Percentiles rank a stretch among this genome's conserved stretches.
phyloP scores from a whole-genome alignment of 2,329 filamentous ascomycete genomes.

The Hypoxylon sp. region DNA sequence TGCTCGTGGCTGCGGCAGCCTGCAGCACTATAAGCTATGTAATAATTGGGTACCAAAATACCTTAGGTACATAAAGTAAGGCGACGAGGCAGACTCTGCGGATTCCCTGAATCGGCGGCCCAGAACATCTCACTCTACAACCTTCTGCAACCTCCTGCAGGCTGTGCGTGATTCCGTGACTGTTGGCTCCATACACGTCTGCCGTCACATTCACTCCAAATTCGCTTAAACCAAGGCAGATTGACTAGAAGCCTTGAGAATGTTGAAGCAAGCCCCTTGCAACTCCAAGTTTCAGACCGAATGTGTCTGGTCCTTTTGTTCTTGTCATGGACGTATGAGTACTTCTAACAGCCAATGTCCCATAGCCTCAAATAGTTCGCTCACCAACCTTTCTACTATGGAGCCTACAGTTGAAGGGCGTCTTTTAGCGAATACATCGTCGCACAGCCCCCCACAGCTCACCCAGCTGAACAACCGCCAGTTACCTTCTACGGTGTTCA shows the following conservation, averaged over 20 bases:
- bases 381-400: neutral
- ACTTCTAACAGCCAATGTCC: neutral
- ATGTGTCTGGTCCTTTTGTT: neutral
- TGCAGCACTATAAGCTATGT: neutral
- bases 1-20: neutral
- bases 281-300: neutral
- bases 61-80: neutral
- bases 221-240: neutral
- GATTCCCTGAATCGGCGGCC: neutral
- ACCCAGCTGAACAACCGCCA: neutral
- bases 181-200: neutral
- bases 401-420: neutral
- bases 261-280: neutral
- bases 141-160: neutral
- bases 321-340: neutral
- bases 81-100: neutral
- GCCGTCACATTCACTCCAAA: constrained; percentile 1
- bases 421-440: neutral
- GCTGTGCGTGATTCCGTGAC: neutral
- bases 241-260: neutral
- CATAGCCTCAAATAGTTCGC: neutral
- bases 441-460: neutral
- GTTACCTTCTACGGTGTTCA: neutral
- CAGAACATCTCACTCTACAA: neutral
- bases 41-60: neutral